Evolutionary conservation across 2,329 filamentous ascomycete species (phyloP).

Genomic region (Metarhizium rileyi): DNA sequence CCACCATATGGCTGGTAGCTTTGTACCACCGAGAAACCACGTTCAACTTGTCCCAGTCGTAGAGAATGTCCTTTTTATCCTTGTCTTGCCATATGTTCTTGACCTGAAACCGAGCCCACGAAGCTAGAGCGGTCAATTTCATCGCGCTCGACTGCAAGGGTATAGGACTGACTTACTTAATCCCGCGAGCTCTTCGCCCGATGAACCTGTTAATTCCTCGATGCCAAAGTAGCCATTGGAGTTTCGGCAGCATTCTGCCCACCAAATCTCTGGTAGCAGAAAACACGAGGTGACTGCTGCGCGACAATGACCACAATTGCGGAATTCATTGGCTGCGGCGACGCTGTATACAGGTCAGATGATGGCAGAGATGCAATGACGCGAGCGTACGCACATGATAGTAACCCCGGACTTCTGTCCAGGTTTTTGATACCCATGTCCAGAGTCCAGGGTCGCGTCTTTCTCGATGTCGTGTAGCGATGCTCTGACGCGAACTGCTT

Average conservation of each 20-base stretch:
- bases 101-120: conserved; percentile 5
- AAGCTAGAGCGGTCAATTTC: neutral
- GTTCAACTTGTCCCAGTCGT: conserved; percentile 27
- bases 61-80: conserved; percentile 8
- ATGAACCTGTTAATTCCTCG: conserved; percentile 2
- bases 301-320: conserved; percentile 2
- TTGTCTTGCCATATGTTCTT: neutral
- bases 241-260: conserved; percentile 2
- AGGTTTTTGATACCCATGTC: neutral
- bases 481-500: neutral
- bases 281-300: neutral
- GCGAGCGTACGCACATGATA: neutral
- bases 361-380: neutral
- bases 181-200: neutral
- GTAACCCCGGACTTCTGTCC: neutral
- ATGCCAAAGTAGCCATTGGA: conserved; percentile 10
- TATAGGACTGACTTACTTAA: neutral
- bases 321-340: neutral
- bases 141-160: neutral
- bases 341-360: neutral
- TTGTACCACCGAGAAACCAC: conserved; percentile 19
- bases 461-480: neutral
- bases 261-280: conserved; percentile 6
- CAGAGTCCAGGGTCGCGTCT: neutral
- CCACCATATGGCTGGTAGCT: conserved; percentile 12